Evolutionary conservation across 352 stramenopile species (phyloP), one percentile per base, ranked within the genome.

Genomic region (Sclerospora graminicola): DNA sequence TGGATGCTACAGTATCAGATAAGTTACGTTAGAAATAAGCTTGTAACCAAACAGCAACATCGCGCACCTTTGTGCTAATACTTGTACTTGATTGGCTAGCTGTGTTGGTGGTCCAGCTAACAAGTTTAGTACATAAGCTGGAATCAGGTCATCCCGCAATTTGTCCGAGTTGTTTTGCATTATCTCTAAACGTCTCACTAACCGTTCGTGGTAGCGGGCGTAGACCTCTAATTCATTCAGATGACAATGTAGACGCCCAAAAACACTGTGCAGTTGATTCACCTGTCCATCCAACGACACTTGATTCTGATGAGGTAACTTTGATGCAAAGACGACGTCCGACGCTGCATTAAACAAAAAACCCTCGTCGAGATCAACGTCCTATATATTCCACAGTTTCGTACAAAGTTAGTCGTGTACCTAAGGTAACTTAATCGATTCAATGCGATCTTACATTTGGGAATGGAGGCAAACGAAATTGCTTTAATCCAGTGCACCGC

Each of bases 41-140:
- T 4, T 19, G 21, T 19, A 16, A 20, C 21, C 1, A 38, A 23
- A 30, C 15, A 15, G 8, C 8, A 14, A 4, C 34, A 13, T 6
- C 13, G 45, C 31, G 10, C 38, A 81, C 68, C 68, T 63, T 23
- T 78, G 60, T 0, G 54, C 36, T 18, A 83, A 39, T 1, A 70
- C 16, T 21, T 52, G 57, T 15, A 80, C 33, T 57, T 85, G 73
- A n/a, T 57, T 40, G 3, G 66, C 49, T 13, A 82, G 26, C 5
- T 39, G 41, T 14, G 31, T 21, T 26, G 65, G 50, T 10, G 60
- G 41, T 3, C 57, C 48, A 16, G 56, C 45, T 18, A 84, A 34
- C 1, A 84, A 46, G 23, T 68, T 60, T 3, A 82, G 19, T 13
- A 69, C 60, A 20, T 63, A 65, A 6, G 64, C 67, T 1, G 69